These are phyloP conservation scores for Lipomyces japonicus DNA, from an alignment of 805 yeast species.

Conservation along the genomic window DNA sequence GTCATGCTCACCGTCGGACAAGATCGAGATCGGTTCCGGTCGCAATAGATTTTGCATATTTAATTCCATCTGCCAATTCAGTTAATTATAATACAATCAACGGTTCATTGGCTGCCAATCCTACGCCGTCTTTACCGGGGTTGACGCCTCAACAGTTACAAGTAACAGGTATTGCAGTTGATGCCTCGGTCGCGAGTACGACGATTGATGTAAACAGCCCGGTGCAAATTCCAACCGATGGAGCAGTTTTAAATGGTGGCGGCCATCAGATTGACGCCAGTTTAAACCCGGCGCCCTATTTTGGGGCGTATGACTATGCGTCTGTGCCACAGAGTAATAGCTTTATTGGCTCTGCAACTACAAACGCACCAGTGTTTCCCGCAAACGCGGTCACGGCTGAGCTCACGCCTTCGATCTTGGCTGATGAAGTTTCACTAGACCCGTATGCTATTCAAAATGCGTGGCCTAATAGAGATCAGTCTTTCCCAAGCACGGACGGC, in stretches of 20 bases:
- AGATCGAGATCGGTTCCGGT: conserved; percentile 27
- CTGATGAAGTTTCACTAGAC: conserved; percentile 8
- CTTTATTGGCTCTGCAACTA: conserved; percentile 2
- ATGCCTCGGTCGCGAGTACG: neutral
- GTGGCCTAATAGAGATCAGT: conserved; percentile 4
- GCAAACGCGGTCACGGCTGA: neutral
- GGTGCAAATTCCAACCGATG: too few relatives aligned
- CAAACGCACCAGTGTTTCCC: conserved; percentile 3
- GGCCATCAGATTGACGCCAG: neutral
- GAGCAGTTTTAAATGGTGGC: too few relatives aligned
- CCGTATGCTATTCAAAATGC: neutral
- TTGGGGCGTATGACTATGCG: conserved; percentile 1
- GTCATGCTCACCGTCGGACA: conserved; percentile 18
- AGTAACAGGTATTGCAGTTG: neutral
- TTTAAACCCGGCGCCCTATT: neutral
- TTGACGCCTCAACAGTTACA: neutral
- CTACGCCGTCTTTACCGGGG: neutral
- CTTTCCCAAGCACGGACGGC: neutral
- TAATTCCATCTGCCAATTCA: conserved; percentile 1
- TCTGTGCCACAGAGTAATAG: conserved; percentile 2
- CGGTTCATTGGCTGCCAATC: neutral
- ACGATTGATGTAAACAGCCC: too few relatives aligned
- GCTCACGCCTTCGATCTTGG: neutral
- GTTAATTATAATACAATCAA: neutral
- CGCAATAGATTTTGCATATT: conserved; percentile 19